phyloP scores from a whole-genome alignment of 305 asterid species.

The Ilex paraguariensis region DNA sequence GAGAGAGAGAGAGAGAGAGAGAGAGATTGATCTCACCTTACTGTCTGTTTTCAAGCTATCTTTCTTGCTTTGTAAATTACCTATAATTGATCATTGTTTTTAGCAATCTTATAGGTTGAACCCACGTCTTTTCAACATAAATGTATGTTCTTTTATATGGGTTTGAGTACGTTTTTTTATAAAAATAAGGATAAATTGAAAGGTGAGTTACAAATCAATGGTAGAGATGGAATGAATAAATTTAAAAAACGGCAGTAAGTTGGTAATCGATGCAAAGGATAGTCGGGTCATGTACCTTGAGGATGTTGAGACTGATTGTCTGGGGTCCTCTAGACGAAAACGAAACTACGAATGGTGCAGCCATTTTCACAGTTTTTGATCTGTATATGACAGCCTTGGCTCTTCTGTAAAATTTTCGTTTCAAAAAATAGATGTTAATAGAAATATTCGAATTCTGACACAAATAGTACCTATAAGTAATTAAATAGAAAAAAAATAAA shows the following conservation, averaged over 20 bases:
- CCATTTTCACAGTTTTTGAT: constrained; percentile 26
- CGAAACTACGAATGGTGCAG: constrained; percentile 48
- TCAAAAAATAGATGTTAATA: too few species aligned
- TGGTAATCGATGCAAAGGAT: neutral
- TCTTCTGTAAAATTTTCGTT: constrained; percentile 21
- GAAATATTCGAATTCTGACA: too few species aligned
- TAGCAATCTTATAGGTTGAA: too few species aligned
- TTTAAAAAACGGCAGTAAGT: neutral
- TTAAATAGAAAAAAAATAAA: too few species aligned
- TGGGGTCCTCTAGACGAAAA: constrained; percentile 96
- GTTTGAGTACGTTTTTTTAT: neutral
- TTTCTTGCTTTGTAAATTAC: too few species aligned
- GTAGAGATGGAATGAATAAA: neutral
- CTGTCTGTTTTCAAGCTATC: neutral
- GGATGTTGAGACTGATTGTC: constrained; percentile 35
- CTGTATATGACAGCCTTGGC: constrained; percentile 52
- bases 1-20: neutral
- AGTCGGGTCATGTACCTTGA: constrained; percentile 45
- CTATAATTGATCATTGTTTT: too few species aligned
- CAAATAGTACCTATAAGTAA: too few species aligned
- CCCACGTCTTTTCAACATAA: too few species aligned
- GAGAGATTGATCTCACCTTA: too few species aligned
- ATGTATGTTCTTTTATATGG: neutral
- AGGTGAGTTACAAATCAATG: neutral
- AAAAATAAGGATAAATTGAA: neutral